Evolutionary conservation across 169 alveolate species (phyloP).

Genomic region (Besnoitia besnoiti): DNA sequence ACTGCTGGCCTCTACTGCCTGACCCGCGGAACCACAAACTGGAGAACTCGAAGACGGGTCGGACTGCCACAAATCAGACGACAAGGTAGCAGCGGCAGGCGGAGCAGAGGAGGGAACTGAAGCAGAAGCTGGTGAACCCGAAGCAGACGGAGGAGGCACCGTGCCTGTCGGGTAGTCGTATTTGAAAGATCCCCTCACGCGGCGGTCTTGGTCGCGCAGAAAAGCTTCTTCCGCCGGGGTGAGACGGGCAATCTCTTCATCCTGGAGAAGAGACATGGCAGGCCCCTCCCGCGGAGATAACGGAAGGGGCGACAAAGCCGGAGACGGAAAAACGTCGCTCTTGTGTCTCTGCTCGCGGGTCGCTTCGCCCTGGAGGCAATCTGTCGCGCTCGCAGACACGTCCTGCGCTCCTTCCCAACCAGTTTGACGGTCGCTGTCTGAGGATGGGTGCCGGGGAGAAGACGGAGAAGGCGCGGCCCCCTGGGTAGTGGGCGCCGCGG

Average conservation of each 20-base stretch:
- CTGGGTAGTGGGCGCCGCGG: background rate
- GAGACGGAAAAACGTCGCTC: background rate
- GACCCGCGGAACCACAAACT: background rate
- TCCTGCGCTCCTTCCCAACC: background rate
- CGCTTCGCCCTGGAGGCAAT: background rate
- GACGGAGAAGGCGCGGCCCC: background rate
- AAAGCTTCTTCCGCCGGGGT: background rate
- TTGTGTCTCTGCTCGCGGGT: background rate
- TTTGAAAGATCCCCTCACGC: slow-evolving; percentile 1
- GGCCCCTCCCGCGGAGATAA: background rate
- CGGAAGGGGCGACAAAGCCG: background rate
- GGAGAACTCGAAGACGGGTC: background rate
- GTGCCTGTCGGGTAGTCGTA: background rate
- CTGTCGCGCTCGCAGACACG: background rate
- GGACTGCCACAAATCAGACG: background rate
- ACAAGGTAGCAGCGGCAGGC: background rate
- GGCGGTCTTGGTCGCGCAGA: background rate
- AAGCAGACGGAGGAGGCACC: background rate
- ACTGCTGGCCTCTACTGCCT: background rate
- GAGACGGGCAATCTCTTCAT: background rate
- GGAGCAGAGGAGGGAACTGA: background rate
- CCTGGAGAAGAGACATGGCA: background rate
- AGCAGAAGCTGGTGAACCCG: no score
- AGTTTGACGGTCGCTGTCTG: background rate
- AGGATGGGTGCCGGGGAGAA: background rate